Percentiles rank a stretch among this genome's conserved stretches.
Evolutionary conservation across 192 early-diverging fungal genomes (phyloP).

Genomic region (Coemansia sp.): DNA sequence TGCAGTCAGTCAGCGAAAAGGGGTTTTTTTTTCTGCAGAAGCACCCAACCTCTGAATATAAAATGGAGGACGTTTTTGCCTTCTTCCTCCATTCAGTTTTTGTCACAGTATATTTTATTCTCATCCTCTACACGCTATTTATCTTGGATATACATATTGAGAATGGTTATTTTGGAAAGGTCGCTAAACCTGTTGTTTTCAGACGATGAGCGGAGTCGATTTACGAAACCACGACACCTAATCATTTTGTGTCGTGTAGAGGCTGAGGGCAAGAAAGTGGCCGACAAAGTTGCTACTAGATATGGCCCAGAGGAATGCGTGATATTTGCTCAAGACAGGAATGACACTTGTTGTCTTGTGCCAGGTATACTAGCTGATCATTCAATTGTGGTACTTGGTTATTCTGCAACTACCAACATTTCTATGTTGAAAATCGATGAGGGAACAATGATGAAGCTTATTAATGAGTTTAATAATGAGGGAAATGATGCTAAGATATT

Average conservation of each 20-base stretch:
- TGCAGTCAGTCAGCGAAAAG: no score
- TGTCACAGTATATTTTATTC: background rate
- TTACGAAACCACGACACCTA: no score
- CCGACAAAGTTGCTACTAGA: background rate
- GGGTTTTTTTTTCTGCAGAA: background rate
- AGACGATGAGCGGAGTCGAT: background rate
- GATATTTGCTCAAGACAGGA: background rate
- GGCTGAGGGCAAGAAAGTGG: no score
- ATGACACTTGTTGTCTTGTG: background rate
- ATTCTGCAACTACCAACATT: background rate
- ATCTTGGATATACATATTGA: background rate
- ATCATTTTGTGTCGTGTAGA: no score
- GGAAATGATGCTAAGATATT: background rate
- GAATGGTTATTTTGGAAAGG: no score
- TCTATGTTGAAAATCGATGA: background rate
- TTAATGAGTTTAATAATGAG: background rate
- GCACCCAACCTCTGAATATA: background rate
- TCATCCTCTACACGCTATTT: background rate
- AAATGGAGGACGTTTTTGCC: background rate
- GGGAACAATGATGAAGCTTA: background rate
- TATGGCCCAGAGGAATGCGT: background rate
- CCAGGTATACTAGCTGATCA: background rate
- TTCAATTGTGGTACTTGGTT: background rate
- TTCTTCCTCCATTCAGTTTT: background rate
- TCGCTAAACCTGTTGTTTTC: background rate